These are phyloP conservation scores for Fusarium sp. DNA, from an alignment of 2,329 filamentous ascomycete genomes.

Conservation along the genomic window DNA sequence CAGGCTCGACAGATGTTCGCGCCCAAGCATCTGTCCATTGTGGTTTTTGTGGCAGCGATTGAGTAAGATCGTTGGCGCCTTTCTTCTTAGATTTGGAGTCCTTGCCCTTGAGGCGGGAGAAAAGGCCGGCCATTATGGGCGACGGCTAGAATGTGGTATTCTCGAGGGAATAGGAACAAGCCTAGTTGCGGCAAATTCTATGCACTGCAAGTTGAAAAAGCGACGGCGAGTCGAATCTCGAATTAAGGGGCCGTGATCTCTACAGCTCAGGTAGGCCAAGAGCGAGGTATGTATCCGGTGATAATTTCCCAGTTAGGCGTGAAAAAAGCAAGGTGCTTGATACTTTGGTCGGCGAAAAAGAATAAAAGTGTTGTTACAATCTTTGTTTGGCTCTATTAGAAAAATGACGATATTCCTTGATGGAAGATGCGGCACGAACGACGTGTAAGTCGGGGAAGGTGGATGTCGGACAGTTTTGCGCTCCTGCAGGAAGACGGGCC, in stretches of 20 bases:
- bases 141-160: constrained; percentile 13
- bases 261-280: constrained; percentile 6
- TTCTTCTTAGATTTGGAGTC: constrained; percentile 76
- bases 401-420: constrained; percentile 11
- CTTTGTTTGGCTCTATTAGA: constrained; percentile 12
- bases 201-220: constrained; percentile 23
- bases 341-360: constrained; percentile 11
- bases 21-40: constrained; percentile 90
- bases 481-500: constrained; percentile 30
- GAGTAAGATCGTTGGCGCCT: constrained; percentile 60
- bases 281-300: constrained; percentile 9
- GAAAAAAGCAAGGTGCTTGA: constrained; percentile 24
- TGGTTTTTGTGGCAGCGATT: constrained; percentile 71
- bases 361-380: constrained; percentile 1
- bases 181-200: constrained; percentile 15
- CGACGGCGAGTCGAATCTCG: constrained; percentile 22
- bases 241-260: constrained; percentile 35
- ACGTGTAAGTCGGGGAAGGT: constrained; percentile 40
- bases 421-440: constrained; percentile 16
- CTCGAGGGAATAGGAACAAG: constrained; percentile 18
- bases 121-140: constrained; percentile 64
- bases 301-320: constrained; percentile 30
- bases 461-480: constrained; percentile 36
- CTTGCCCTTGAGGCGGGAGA: constrained; percentile 76
- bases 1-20: constrained; percentile 81